Base-by-base conservation (phyloP, 441 rosid species). In the Gossypium trilobum region DNA sequence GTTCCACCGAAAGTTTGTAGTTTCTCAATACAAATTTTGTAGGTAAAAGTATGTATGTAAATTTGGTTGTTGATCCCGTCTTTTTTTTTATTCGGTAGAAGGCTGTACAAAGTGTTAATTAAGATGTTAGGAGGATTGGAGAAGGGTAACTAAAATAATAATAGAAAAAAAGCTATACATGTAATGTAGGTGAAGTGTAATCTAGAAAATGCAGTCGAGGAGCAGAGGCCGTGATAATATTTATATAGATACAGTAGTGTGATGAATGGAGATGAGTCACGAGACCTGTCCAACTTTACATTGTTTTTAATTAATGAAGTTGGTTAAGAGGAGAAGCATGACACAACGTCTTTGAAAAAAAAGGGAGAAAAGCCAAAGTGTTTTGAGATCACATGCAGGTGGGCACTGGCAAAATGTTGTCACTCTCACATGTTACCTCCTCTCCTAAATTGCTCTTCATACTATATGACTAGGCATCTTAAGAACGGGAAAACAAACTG, bases 341-440 rank as follows among this genome's bases (percentile, higher is more conserved):
- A 31, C 19, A 11, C 23, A 31, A 17, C 66, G 1, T 4, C 4
- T 42, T 42, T 50, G 55, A 4, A 8, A 8, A 25, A n/a, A 50
- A 27, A 27, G 31, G 31, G 20, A 0, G 23, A 2, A 23, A 25
- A 54, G 62, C 33, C 60, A 10, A 33, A 14, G 9, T 11, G 61
- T 25, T 10, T 50, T 61, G 52, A 39, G 69, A 42, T 64, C 54
- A 64, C 69, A 42, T 20, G 25, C 25, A 54, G 69, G 52, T 64
- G 52, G 10, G 31, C 17, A 52, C 64, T 61, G 39, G 39, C 31
- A 14, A 50, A 72, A 61, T 23, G 50, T 7, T 17, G 13, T 51
- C 64, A 60, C 76, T 68, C 13, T 59, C 64, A 73, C 73, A 77
- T 67, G 74, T 42, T 27, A 23, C 48, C 22, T 5, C 22, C 25